Percentiles rank a stretch among this genome's conserved stretches.
Conservation (phyloP, 768 basidiomycete species). For the Boletus insuetus region DNA sequence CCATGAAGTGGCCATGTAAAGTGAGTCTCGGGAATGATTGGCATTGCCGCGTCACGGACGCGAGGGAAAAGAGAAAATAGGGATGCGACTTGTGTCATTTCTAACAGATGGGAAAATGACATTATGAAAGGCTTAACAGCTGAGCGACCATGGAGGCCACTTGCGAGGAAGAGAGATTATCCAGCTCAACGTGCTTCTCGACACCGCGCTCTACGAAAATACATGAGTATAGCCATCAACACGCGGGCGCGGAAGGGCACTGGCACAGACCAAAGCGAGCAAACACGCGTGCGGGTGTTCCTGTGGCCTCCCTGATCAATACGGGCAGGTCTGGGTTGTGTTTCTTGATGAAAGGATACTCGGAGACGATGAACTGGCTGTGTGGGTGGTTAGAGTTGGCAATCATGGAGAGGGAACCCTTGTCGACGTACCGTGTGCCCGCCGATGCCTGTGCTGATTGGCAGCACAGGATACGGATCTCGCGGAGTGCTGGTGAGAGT, state of each 20-base stretch:
- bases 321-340: constrained; percentile 86
- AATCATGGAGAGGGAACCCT: background rate
- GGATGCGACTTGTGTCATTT: constrained; percentile 6
- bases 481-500: constrained; percentile 74
- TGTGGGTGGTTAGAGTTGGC: constrained; percentile 1
- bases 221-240: constrained; percentile 14
- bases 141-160: constrained; percentile 70
- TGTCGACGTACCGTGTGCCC: constrained; percentile 63
- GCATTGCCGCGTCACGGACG: background rate
- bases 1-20: background rate
- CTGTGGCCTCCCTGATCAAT: constrained; percentile 74
- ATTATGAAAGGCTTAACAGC: constrained; percentile 42
- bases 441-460: constrained; percentile 74
- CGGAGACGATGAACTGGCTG: constrained; percentile 77
- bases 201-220: constrained; percentile 63
- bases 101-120: background rate
- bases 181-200: constrained; percentile 78
- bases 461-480: constrained; percentile 78
- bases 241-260: constrained; percentile 8
- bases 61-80: background rate
- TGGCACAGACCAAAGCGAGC: constrained; percentile 74
- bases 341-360: constrained; percentile 74
- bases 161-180: constrained; percentile 67
- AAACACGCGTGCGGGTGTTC: constrained; percentile 79
- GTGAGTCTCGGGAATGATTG: background rate